A percentile compares a stretch with the other conserved stretches of the same genome.
Conservation (phyloP, 2,329 filamentous ascomycete species). For the Leptographium flavum region DNA sequence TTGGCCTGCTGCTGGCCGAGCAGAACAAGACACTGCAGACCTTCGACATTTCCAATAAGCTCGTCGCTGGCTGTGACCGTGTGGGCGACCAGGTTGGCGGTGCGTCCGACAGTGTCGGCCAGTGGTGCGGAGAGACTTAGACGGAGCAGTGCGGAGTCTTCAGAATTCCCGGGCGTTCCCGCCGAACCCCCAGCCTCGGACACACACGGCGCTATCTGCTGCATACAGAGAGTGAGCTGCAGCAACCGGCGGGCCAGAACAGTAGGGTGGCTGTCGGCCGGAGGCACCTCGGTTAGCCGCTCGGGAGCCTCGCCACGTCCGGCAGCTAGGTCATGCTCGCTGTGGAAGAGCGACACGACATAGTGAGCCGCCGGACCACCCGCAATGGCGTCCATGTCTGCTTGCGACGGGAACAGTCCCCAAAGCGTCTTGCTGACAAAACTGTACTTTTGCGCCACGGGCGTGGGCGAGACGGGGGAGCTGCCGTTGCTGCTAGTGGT, state of each 20-base stretch:
- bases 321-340: constrained; percentile 17
- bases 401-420: constrained; percentile 19
- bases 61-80: constrained; percentile 36
- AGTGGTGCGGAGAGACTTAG: constrained; percentile 13
- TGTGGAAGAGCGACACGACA: constrained; percentile 18
- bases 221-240: constrained; percentile 29
- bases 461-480: constrained; percentile 8
- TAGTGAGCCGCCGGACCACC: constrained; percentile 14
- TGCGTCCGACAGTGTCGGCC: constrained; percentile 17
- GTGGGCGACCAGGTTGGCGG: constrained; percentile 19
- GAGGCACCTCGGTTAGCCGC: constrained; percentile 17
- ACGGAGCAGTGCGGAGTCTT: no score
- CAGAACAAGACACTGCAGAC: constrained; percentile 35
- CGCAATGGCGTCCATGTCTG: constrained; percentile 19
- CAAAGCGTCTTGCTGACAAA: constrained; percentile 19
- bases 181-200: no score
- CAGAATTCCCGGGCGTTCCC: no score
- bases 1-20: constrained; percentile 35
- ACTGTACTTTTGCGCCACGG: constrained; percentile 15
- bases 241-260: constrained; percentile 33
- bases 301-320: constrained; percentile 14
- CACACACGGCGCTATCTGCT: constrained; percentile 24
- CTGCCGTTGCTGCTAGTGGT: neutral
- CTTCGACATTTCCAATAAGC: constrained; percentile 34
- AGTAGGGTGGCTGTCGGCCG: constrained; percentile 27